Evolutionary conservation across 2,329 filamentous ascomycete genomes (phyloP), one percentile per base, ranked within the genome.

Genomic region (Sporothrix curviconia): DNA sequence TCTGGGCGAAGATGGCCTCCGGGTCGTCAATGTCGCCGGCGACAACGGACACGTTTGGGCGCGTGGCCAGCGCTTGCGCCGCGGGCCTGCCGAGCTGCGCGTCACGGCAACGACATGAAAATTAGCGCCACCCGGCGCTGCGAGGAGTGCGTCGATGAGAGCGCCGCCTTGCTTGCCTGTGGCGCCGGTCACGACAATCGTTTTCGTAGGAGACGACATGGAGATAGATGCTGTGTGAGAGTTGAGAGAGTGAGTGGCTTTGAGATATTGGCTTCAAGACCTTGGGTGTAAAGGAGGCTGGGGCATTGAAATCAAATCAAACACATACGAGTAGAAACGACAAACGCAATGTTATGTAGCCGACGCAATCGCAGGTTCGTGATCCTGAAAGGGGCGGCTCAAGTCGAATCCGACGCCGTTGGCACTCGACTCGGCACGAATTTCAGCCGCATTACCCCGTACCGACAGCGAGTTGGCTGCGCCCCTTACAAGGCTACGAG

Each of bases 81-180:
- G 70, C 1, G 67, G 34, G 1, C 77, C 79, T 15, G 68, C 63
- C 3, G 72, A 62, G 62, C 79, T 75, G 56, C 82, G 78, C 3
- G 82, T 84, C 6, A 85, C 71, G 7, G 81, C 82, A 14, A 80
- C 70, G 51, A 84, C 77, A 12, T 72, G 72, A 28, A 49, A 49
- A 28, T 17, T 28, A 9, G 60, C 54, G 14, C 43, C 57, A 47
- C 55, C 47, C 8, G 28, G 28, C 22, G 44, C 40, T 28, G 54
- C 53, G 12, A 68, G 60, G 28, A 68, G 62, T 11, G 64, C 62
- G 39, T 67, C 49, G 43, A 68, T 65, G 5, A 64, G 59, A 22
- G 67, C 64, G n/a, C 66, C 66, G 8, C 67, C 67, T 56, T 69
- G 67, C 30, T 65, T 67, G 36, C 67, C 67, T 9, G 67, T 68